These are phyloP conservation scores for Sanghuangporus weigelae DNA, from an alignment of 1,284 basidiomycete genomes.

Conservation along the genomic window DNA sequence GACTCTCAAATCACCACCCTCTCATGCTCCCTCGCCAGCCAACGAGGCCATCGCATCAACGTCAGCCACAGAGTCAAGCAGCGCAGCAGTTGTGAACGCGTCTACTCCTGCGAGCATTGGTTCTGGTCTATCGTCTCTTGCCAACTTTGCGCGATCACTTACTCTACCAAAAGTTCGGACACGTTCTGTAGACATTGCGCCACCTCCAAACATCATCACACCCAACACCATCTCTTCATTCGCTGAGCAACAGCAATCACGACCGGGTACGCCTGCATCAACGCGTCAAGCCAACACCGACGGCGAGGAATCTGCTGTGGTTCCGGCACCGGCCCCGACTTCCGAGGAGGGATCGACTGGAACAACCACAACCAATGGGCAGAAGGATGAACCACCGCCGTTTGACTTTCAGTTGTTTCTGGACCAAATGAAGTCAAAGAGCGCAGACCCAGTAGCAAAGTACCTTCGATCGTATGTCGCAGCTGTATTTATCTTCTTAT, in stretches of 20 bases:
- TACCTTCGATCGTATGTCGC: slow-evolving; percentile 80
- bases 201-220: slow-evolving; percentile 41
- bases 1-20: slow-evolving; percentile 26
- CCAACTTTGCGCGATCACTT: slow-evolving; percentile 59
- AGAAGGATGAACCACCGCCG: slow-evolving; percentile 34
- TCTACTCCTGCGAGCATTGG: slow-evolving; percentile 26
- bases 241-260: slow-evolving; percentile 41
- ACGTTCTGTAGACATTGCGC: slow-evolving; percentile 50
- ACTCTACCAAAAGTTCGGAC: slow-evolving; percentile 50
- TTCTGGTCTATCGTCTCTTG: slow-evolving; percentile 54
- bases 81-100: slow-evolving; percentile 7
- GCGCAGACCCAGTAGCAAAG: slow-evolving; percentile 85
- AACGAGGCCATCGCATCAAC: background rate
- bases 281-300: background rate
- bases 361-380: background rate
- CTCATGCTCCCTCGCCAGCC: slow-evolving; percentile 17
- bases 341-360: background rate
- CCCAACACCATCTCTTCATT: slow-evolving; percentile 52
- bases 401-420: slow-evolving; percentile 89
- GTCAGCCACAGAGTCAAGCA: background rate
- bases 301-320: background rate
- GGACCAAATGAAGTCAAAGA: slow-evolving; percentile 83
- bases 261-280: slow-evolving; percentile 4
- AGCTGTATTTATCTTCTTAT: slow-evolving; percentile 8
- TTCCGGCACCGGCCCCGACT: background rate